These are phyloP conservation scores for Trichoderma lentiforme DNA, from an alignment of 2,329 filamentous ascomycete species.

Conservation along the genomic window DNA sequence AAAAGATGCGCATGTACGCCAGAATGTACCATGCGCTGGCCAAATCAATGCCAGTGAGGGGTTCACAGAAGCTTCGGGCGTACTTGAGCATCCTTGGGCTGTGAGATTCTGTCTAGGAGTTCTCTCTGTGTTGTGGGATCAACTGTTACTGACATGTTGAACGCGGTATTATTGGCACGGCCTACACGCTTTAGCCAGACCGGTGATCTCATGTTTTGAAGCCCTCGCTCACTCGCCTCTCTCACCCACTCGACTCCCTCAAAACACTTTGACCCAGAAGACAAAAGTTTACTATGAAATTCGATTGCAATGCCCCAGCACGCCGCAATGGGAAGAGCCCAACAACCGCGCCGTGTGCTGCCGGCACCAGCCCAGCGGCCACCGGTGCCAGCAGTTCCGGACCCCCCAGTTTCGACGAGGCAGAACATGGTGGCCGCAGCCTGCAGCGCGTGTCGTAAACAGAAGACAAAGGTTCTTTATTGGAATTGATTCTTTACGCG, in stretches of 20 bases:
- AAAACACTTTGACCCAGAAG: not conserved
- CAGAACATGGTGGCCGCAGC: not conserved
- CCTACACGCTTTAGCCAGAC: not conserved
- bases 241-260: not conserved
- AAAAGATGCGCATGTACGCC: not conserved
- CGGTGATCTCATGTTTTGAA: not conserved
- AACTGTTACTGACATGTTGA: not conserved
- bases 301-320: not conserved
- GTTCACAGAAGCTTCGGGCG: not conserved
- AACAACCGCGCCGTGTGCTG: not conserved
- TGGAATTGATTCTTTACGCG: not conserved
- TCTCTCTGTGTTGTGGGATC: not conserved
- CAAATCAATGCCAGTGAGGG: not conserved
- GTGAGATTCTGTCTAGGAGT: not conserved
- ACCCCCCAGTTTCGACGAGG: not conserved
- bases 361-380: not conserved
- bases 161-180: not conserved
- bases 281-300: not conserved
- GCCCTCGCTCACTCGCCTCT: not conserved
- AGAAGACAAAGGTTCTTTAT: not conserved
- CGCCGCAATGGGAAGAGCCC: not conserved
- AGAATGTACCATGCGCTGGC: not conserved
- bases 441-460: not conserved
- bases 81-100: not conserved
- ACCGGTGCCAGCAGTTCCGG: not conserved